Percentiles rank a stretch among this genome's conserved stretches.
Conservation (phyloP, 75 land plant genomes). For the Chamaecyparis obtusa region DNA sequence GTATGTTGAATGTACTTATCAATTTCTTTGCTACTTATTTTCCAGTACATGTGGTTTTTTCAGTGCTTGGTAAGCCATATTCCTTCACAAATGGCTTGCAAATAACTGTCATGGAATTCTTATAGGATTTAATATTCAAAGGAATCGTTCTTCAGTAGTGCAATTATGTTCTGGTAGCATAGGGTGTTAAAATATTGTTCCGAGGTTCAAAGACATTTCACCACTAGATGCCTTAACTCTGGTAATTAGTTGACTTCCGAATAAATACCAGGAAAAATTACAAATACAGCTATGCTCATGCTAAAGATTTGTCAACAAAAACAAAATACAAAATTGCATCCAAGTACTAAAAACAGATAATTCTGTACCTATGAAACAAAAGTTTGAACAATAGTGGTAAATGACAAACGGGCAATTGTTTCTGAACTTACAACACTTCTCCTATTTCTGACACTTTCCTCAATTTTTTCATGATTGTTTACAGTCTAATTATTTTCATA, state of each 20-base stretch:
- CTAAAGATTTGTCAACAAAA: background rate
- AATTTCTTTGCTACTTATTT: background rate
- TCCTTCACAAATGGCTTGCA: background rate
- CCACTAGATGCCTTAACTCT: background rate
- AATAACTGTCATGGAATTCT: background rate
- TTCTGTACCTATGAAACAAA: background rate
- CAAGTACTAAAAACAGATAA: background rate
- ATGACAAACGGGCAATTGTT: background rate
- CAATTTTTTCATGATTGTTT: background rate
- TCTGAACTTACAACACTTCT: background rate
- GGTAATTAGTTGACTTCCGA: background rate
- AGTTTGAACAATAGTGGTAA: background rate
- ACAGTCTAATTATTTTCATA: background rate
- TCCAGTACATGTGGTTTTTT: background rate
- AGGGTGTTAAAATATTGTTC: background rate
- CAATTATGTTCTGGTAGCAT: background rate
- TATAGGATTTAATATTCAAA: background rate
- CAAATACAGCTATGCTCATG: background rate
- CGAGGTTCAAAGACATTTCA: background rate
- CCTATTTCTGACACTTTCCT: background rate
- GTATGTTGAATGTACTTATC: background rate
- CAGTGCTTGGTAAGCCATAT: background rate
- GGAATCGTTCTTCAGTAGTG: background rate
- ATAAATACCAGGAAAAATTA: background rate
- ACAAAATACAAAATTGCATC: background rate